Evolutionary conservation across 2,329 filamentous ascomycete genomes (phyloP), one percentile per base, ranked within the genome.

Genomic region (Diplodia scrobiculata): DNA sequence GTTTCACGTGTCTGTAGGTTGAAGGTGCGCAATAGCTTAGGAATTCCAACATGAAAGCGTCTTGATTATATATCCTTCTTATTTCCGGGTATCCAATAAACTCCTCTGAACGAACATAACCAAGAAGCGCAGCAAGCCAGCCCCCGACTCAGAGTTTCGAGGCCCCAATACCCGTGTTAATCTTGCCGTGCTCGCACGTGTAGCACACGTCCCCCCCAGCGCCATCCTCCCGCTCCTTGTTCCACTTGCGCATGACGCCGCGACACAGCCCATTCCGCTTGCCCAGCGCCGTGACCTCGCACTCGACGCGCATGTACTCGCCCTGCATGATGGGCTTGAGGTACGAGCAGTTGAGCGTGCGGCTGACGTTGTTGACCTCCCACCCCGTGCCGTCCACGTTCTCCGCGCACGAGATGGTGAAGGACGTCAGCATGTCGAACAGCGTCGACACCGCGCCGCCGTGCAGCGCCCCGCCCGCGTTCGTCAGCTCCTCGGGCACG

Each of bases 381-480:
- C 80, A 83, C 58, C 78, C 79, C 1, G 74, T 75, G 2, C 75
- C 71, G 25, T 50, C 41, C n/a, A 62, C 34, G n/a, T 67, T 68
- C 5, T 72, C 70, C 19, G 71, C 70, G 3, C 74, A 71, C 5
- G 68, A 70, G 17, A 80, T 72, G 5, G 79, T 74, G 7, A 79
- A 72, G 6, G 77, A 79, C 1, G 81, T 83, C 65, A 80, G 79
- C 74, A 86, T 82, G 70, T 87, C 85, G 67, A 84, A 84, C 51
- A 86, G 82, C 5, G 84, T 74, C 0, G 82, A 80, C 1, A 83
- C 82, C 2, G 82, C 83, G 6, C 83, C 84, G 21, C 84, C 84
- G 70, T 86, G 84, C 68, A 86, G 77, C 36, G 80, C 82, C 1
- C 78, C 78, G 36, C 77, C 76, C 52, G 78, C 71, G 71, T 85